Conservation (phyloP, 2,329 filamentous ascomycete genomes). For the Scytalidium sp. region DNA sequence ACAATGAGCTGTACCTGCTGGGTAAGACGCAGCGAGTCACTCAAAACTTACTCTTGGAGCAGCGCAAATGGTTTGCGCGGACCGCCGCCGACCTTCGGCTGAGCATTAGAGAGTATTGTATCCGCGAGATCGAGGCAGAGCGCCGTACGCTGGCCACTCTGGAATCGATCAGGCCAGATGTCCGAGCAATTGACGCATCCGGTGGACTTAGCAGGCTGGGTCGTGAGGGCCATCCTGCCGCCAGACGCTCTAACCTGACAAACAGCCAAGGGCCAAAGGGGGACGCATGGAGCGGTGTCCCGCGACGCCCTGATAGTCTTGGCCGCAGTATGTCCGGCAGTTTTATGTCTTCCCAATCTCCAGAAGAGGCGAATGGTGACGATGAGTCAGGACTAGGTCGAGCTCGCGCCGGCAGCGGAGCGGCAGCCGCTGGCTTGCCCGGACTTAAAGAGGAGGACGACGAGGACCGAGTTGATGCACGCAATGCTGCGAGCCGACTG, state of each 20-base stretch:
- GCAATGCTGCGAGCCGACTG: constrained; percentile 90
- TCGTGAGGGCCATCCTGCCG: constrained; percentile 76
- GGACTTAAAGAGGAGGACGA: constrained; percentile 77
- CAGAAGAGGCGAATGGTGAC: constrained; percentile 60
- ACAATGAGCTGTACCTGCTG: constrained; percentile 75
- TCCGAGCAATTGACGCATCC: constrained; percentile 86
- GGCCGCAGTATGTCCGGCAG: constrained; percentile 74
- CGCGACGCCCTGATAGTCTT: constrained; percentile 70
- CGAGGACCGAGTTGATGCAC: constrained; percentile 90
- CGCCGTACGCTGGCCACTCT: constrained; percentile 85
- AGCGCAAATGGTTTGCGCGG: constrained; percentile 84
- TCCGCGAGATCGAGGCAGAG: constrained; percentile 94
- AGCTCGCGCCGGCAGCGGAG: constrained; percentile 25
- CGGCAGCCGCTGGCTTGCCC: constrained; percentile 42
- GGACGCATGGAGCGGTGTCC: constrained; percentile 97
- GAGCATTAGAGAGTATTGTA: constrained; percentile 86
- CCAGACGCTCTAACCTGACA: constrained; percentile 71
- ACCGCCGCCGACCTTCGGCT: constrained; percentile 80
- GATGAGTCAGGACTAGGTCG: constrained; percentile 37
- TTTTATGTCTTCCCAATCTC: constrained; percentile 56
- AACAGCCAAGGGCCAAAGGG: constrained; percentile 94
- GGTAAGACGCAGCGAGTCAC: constrained; percentile 90
- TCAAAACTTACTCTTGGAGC: constrained; percentile 81
- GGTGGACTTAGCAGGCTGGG: constrained; percentile 88
- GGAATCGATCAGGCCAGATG: constrained; percentile 90